phyloP scores from a whole-genome alignment of 1,284 basidiomycete genomes.

The Boletellus dicymbophilus region DNA sequence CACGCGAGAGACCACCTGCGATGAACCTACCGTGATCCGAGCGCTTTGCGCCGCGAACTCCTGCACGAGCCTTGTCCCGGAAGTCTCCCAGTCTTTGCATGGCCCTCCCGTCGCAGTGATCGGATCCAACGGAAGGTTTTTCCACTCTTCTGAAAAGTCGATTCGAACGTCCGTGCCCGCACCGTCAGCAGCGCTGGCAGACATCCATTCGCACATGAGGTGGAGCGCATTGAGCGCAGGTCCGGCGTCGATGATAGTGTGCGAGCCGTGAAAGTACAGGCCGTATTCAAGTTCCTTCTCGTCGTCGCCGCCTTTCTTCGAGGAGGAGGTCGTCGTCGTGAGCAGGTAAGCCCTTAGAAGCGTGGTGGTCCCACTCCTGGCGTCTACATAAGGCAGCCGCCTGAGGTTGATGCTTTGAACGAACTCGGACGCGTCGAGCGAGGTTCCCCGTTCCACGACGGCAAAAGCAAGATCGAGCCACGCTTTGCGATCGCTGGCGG shows the following conservation, averaged over 20 bases:
- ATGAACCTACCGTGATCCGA: slow-evolving; percentile 13
- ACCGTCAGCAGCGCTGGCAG: slow-evolving; percentile 5
- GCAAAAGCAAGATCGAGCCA: slow-evolving; percentile 22
- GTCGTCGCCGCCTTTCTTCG: not conserved
- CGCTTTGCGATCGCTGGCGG: slow-evolving; percentile 17
- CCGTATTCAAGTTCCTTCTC: slow-evolving; percentile 11
- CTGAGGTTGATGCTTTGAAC: slow-evolving; percentile 14
- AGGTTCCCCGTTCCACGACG: slow-evolving; percentile 19
- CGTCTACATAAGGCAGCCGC: slow-evolving; percentile 18
- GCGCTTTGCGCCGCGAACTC: slow-evolving; percentile 7
- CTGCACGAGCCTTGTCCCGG: slow-evolving; percentile 10
- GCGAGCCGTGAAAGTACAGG: slow-evolving; percentile 20
- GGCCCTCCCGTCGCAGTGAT: slow-evolving; percentile 19
- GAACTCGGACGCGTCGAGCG: slow-evolving; percentile 16
- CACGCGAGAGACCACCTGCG: too few species aligned
- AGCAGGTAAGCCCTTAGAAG: slow-evolving; percentile 20
- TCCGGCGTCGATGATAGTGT: slow-evolving; percentile 18
- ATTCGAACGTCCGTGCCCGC: slow-evolving; percentile 16
- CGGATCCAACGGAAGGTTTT: slow-evolving; percentile 24
- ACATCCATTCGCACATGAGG: slow-evolving; percentile 28
- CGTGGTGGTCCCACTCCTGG: slow-evolving; percentile 1
- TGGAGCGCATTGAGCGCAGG: slow-evolving; percentile 19
- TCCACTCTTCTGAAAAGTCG: slow-evolving; percentile 20
- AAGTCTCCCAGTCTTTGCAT: slow-evolving; percentile 13
- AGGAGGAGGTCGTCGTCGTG: slow-evolving; percentile 11